Evolutionary conservation across 371 early-diverging fungal species (phyloP), one percentile per base, ranked within the genome.

Genomic region (Smittium culicis): DNA sequence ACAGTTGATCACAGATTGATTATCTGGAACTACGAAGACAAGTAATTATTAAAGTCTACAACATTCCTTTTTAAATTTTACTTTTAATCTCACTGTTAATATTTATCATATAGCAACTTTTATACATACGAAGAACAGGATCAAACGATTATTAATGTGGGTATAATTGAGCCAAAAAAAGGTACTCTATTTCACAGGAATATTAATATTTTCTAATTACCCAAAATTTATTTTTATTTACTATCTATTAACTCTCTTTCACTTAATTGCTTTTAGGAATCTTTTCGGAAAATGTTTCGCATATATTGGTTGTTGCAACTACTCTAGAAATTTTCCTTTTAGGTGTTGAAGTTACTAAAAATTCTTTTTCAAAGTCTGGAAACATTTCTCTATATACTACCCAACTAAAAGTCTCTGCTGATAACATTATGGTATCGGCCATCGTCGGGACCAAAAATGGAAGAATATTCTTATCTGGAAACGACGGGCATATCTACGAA

Each of bases 271-370:
- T 11, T 59, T 29, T 59, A 59, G 89, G 88, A 79, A 83, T 93
- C 11, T 94, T 96, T 73, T 79, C 88, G 25, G 83, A 85, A 28
- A 80, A 86, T 24, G 84, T 96, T 60, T 80, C 87, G 20, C 88
- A 91, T 67, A 75, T 96, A 20, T 77, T 96, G 33, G 87, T 91
- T 17, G 77, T 96, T 54, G 88, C 93, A 0, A 96, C 94, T 1
- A 82, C 88, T 3, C 71, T 85, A n/a, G 88, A 92, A 68, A 83
- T 94, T 54, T 84, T 85, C 29, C 71, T 93, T 0, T 79, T 92
- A 63, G 94, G 91, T 17, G 72, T 93, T 0, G 77, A 80, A 8
- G 71, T 77, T 35, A 71, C 73, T 0, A 62, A 67, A 59, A 58
- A 55, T 34, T 45, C 45, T 45, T 5, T 5, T 11, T 35, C 67